A percentile compares a stretch with the other conserved stretches of the same genome.
phyloP scores from a whole-genome alignment of 1,284 basidiomycete genomes.

The Leccinum proliferum region DNA sequence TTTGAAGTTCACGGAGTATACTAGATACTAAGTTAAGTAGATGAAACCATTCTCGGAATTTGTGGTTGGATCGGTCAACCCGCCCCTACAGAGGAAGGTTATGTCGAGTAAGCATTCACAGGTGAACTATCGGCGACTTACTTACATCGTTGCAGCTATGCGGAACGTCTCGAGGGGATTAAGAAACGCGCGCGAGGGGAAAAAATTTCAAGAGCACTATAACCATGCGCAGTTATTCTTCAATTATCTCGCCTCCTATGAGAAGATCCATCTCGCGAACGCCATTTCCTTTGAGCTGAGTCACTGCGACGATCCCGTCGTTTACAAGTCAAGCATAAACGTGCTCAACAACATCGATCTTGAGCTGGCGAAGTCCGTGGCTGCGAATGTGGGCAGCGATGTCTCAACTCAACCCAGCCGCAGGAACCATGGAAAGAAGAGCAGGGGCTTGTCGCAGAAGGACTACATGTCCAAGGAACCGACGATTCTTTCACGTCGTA shows the following conservation, averaged over 20 bases:
- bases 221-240: conserved; percentile 72
- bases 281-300: conserved; percentile 77
- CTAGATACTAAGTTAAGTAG: too few species aligned
- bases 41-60: too few species aligned
- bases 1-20: too few species aligned
- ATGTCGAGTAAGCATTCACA: conserved; percentile 41
- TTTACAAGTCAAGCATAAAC: conserved; percentile 63
- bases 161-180: conserved; percentile 50
- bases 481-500: conserved; percentile 61
- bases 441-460: conserved; percentile 53
- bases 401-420: conserved; percentile 44
- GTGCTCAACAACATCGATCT: conserved; percentile 67
- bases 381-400: conserved; percentile 56
- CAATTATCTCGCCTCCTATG: conserved; percentile 66
- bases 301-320: conserved; percentile 69
- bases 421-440: conserved; percentile 52
- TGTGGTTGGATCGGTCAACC: conserved; percentile 37
- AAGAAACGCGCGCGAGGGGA: conserved; percentile 63
- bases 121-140: not conserved
- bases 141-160: conserved; percentile 31
- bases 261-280: conserved; percentile 60
- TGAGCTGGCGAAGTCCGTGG: conserved; percentile 62
- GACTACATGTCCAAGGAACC: conserved; percentile 56
- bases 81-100: conserved; percentile 51
- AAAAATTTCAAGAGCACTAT: conserved; percentile 75